Evolutionary conservation across 495 filamentous ascomycete genomes (phyloP).

Genomic region (Xylaria acuta): DNA sequence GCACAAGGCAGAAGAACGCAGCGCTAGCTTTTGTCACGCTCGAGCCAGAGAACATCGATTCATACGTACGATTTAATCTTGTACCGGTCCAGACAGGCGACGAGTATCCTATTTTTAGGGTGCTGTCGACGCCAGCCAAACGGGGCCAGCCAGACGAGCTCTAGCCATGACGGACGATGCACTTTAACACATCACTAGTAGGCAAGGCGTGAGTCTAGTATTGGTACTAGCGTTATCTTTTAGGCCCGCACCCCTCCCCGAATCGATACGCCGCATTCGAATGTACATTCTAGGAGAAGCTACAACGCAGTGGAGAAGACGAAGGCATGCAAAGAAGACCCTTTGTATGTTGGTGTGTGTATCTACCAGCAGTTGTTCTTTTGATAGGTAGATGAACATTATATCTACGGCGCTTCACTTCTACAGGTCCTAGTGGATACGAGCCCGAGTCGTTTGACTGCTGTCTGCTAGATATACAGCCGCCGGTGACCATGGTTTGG

Average conservation of each 20-base stretch:
- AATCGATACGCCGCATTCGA: no score
- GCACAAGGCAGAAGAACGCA: conserved; percentile 38
- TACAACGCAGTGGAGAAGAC: no score
- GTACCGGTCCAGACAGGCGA: conserved; percentile 39
- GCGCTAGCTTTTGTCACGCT: conserved; percentile 39
- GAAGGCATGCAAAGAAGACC: no score
- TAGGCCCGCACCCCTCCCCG: neutral
- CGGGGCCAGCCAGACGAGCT: conserved; percentile 8
- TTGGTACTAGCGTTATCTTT: neutral
- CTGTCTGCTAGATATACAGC: no score
- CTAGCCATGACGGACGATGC: neutral
- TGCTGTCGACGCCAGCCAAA: neutral
- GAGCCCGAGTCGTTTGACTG: no score
- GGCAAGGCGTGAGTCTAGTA: neutral
- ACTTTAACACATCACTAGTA: neutral
- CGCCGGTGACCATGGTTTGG: no score
- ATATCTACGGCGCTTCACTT: no score
- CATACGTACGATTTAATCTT: conserved; percentile 42
- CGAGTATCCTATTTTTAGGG: conserved; percentile 44
- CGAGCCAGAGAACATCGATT: conserved; percentile 46
- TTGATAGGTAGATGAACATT: no score
- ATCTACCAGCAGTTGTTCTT: no score
- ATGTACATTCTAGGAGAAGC: no score
- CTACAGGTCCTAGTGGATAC: no score
- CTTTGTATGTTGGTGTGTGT: no score